Evolutionary conservation across 2,329 filamentous ascomycete species (phyloP).

Genomic region (Neophaeococcomyces mojaviensis): DNA sequence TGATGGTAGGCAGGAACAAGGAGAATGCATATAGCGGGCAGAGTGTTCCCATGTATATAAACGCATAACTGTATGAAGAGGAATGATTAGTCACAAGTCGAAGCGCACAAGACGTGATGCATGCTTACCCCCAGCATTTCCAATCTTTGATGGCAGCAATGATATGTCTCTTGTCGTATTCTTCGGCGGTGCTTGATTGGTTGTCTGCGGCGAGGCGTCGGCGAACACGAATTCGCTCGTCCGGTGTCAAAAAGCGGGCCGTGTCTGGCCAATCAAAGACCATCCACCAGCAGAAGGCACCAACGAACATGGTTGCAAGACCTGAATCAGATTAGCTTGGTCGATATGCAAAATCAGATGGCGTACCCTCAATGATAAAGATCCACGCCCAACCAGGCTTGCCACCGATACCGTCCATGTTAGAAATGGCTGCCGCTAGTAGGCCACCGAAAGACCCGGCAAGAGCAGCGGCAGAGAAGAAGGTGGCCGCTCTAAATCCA

Average conservation of each 20-base stretch:
- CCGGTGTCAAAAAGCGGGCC: conserved; percentile 36
- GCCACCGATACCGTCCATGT: conserved; percentile 30
- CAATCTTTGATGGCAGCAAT: conserved; percentile 43
- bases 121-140: conserved; percentile 38
- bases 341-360: too few relatives aligned
- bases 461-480: conserved; percentile 49
- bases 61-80: conserved; percentile 5
- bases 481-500: conserved; percentile 50
- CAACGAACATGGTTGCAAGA: conserved; percentile 31
- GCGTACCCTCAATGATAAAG: conserved; percentile 42
- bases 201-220: conserved; percentile 35
- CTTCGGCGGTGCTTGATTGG: conserved; percentile 35
- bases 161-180: conserved; percentile 40
- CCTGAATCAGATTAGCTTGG: too few relatives aligned
- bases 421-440: conserved; percentile 45
- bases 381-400: conserved; percentile 42
- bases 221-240: conserved; percentile 33
- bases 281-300: conserved; percentile 38
- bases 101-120: conserved; percentile 40
- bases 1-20: conserved; percentile 52
- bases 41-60: conserved; percentile 46
- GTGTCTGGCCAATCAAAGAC: conserved; percentile 45
- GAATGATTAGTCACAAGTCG: conserved; percentile 11
- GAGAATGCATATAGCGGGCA: conserved; percentile 54
- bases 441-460: conserved; percentile 48